Percentiles rank a stretch among this genome's conserved stretches.
Conservation (phyloP, 306 rosid species). For the Macrotyloma uniflorum region DNA sequence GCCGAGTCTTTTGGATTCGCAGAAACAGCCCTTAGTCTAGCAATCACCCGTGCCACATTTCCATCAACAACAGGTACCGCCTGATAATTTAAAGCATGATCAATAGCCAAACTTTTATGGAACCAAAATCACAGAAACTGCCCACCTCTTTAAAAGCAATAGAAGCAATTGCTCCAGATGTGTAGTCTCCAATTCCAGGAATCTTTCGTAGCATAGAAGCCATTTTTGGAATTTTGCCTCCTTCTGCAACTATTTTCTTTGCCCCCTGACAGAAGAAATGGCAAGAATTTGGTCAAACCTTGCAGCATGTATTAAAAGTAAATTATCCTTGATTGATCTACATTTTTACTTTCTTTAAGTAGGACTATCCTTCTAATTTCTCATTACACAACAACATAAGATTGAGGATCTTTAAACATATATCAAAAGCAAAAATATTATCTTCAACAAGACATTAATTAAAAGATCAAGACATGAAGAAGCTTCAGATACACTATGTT, state of each 20-base stretch:
- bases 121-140: constrained; percentile 38
- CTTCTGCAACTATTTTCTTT: constrained; percentile 70
- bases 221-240: constrained; percentile 63
- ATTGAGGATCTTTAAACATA: constrained; percentile 15
- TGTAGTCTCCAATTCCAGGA: constrained; percentile 90
- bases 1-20: constrained; percentile 72
- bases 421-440: constrained; percentile 20
- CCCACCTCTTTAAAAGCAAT: constrained; percentile 87
- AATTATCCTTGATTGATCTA: constrained; percentile 1
- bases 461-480: constrained; percentile 22
- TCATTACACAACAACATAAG: neutral
- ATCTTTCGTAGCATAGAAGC: constrained; percentile 66
- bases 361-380: neutral
- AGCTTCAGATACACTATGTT: neutral
- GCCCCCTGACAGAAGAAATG: constrained; percentile 70
- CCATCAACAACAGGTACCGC: constrained; percentile 95
- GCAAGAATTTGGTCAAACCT: constrained; percentile 10
- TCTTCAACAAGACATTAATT: constrained; percentile 10
- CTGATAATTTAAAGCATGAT: constrained; percentile 56
- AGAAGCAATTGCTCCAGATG: constrained; percentile 93
- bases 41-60: constrained; percentile 87
- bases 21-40: constrained; percentile 79
- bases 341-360: constrained; percentile 14
- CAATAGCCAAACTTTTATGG: constrained; percentile 20
- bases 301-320: constrained; percentile 8